These are phyloP conservation scores for Nakazawaea siamensis DNA, from an alignment of 805 yeast genomes.

Conservation along the genomic window DNA sequence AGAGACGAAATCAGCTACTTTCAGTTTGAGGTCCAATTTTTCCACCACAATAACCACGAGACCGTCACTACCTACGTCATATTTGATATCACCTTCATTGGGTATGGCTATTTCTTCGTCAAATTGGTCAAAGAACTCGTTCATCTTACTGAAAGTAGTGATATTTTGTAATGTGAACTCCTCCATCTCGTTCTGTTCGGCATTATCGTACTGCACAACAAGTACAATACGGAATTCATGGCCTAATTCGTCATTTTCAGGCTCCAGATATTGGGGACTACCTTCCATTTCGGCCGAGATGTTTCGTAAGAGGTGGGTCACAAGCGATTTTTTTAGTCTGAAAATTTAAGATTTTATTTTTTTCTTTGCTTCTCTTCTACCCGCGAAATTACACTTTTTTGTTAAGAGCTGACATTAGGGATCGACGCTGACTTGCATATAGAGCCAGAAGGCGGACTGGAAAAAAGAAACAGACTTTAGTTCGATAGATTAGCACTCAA, in stretches of 20 bases:
- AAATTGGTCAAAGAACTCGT: conserved; percentile 42
- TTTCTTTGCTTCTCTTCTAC: no score
- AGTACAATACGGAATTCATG: conserved; percentile 37
- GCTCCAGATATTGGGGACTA: conserved; percentile 12
- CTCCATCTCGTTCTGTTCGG: conserved; percentile 34
- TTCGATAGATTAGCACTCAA: no score
- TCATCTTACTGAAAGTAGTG: conserved; percentile 38
- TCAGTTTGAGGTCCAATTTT: conserved; percentile 25
- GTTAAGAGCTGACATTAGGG: no score
- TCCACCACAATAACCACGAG: conserved; percentile 48
- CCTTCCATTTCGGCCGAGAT: no score
- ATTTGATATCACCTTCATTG: conserved; percentile 45
- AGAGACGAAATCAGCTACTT: conserved; percentile 35
- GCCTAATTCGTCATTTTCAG: conserved; percentile 29
- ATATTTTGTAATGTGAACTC: conserved; percentile 38
- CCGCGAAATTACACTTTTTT: no score
- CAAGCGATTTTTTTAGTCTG: background rate
- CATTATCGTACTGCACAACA: conserved; percentile 28
- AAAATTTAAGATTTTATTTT: conserved; percentile 1
- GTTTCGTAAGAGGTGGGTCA: no score
- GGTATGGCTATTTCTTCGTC: conserved; percentile 45
- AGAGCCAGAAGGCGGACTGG: no score
- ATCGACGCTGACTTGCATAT: no score
- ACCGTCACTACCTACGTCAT: conserved; percentile 57
- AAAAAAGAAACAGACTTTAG: no score